These are phyloP conservation scores for Fomes fomentarius DNA, from an alignment of 1,284 basidiomycete genomes.

Conservation along the genomic window DNA sequence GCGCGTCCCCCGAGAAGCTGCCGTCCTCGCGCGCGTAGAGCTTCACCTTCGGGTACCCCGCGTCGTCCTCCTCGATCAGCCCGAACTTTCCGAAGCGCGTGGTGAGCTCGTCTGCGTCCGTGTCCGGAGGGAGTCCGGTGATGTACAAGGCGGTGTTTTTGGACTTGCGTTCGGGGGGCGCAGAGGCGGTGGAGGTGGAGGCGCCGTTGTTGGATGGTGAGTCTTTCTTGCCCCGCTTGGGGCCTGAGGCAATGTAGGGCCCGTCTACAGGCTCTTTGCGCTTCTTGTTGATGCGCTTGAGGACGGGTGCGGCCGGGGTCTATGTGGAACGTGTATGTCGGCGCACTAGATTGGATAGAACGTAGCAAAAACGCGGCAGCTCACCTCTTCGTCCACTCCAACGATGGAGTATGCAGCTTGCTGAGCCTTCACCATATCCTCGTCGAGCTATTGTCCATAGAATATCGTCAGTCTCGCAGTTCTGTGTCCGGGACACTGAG, in stretches of 20 bases:
- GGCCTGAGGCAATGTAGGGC: conserved; percentile 51
- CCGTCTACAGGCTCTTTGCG: conserved; percentile 78
- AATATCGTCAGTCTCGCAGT: neutral
- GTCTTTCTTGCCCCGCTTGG: conserved; percentile 66
- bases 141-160: conserved; percentile 96
- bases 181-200: conserved; percentile 9
- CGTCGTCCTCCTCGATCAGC: conserved; percentile 89
- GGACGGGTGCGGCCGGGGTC: conserved; percentile 83
- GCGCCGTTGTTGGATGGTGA: conserved; percentile 38
- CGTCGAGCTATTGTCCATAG: conserved; percentile 60
- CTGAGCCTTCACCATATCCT: conserved; percentile 81
- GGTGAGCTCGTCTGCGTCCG: conserved; percentile 76
- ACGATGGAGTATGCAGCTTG: conserved; percentile 91
- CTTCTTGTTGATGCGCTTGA: conserved; percentile 80
- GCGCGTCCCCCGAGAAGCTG: conserved; percentile 92
- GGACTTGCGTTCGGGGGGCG: conserved; percentile 55
- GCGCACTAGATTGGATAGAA: conserved; percentile 9
- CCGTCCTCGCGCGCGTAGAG: conserved; percentile 91
- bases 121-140: conserved; percentile 80
- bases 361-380: conserved; percentile 26
- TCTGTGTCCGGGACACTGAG: neutral
- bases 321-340: conserved; percentile 34
- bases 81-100: conserved; percentile 90
- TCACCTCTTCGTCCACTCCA: conserved; percentile 90
- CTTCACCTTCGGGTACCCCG: conserved; percentile 89